A percentile compares a stretch with the other conserved stretches of the same genome.
These are phyloP conservation scores for Limnanthes douglasii DNA, from an alignment of 345 rosid species.

Conservation along the genomic window DNA sequence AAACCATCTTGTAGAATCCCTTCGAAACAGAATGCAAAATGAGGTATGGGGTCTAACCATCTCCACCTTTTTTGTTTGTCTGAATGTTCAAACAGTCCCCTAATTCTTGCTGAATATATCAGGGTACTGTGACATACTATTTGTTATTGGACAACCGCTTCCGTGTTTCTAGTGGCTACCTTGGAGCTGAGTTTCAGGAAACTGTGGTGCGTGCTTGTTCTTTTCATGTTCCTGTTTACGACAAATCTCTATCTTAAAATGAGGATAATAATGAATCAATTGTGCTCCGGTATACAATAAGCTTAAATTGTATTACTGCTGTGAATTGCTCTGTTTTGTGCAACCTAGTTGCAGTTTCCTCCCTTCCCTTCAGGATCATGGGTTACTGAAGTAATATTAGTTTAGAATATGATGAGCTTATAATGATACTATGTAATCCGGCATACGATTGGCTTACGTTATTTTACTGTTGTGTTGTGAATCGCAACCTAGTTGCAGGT, in stretches of 20 bases:
- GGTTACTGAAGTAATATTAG: too few species aligned
- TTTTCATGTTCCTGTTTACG: neutral
- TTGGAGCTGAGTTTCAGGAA: conserved; percentile 68
- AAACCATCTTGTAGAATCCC: conserved; percentile 60
- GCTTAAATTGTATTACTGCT: neutral
- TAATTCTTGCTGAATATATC: conserved; percentile 15
- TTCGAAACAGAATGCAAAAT: conserved; percentile 57
- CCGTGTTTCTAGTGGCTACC: conserved; percentile 64
- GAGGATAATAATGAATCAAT: too few species aligned
- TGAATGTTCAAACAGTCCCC: conserved; percentile 5
- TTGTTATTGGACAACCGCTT: conserved; percentile 64
- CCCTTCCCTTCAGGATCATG: too few species aligned
- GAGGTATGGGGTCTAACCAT: conserved; percentile 31
- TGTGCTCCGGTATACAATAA: neutral
- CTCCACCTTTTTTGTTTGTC: neutral
- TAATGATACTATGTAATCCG: too few species aligned
- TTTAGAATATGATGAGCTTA: too few species aligned
- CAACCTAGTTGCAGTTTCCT: too few species aligned
- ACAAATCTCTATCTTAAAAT: neutral
- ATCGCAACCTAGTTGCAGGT: too few species aligned
- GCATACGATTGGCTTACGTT: too few species aligned
- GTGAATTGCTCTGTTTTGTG: conserved; percentile 1
- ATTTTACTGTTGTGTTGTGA: too few species aligned
- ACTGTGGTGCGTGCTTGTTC: conserved; percentile 30
- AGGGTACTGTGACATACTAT: conserved; percentile 95